Percentiles rank a stretch among this genome's conserved stretches.
phyloP scores from a whole-genome alignment of 306 rosid genomes.

The Parietaria judaica region DNA sequence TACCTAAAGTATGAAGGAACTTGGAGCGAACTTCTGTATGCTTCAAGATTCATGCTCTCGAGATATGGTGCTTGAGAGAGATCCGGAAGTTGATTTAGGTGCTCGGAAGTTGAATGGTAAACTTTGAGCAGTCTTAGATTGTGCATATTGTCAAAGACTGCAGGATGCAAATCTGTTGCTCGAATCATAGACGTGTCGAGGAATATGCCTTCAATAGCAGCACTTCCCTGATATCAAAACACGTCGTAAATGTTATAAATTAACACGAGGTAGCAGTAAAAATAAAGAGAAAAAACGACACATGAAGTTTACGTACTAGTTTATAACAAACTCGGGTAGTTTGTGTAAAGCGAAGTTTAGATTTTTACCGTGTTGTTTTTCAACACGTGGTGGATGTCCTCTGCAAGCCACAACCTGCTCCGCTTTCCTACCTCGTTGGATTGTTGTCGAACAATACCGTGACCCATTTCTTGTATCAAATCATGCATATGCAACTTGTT shows the following conservation, averaged over 20 bases:
- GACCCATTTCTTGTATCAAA: slow-evolving; percentile 35
- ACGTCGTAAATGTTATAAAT: not conserved
- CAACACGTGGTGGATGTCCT: slow-evolving; percentile 27
- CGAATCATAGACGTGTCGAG: not conserved
- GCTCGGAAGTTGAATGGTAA: not conserved
- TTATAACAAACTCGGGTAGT: no score
- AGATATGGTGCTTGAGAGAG: slow-evolving; percentile 13
- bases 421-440: slow-evolving; percentile 12
- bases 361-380: slow-evolving; percentile 11
- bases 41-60: not conserved
- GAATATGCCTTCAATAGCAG: slow-evolving; percentile 10
- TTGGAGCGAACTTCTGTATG: not conserved
- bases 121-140: slow-evolving; percentile 20
- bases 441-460: slow-evolving; percentile 22
- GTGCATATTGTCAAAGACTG: slow-evolving; percentile 18
- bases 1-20: slow-evolving; percentile 10
- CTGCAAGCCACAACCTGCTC: slow-evolving; percentile 18
- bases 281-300: no score
- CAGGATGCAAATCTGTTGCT: slow-evolving; percentile 6
- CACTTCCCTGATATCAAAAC: slow-evolving; percentile 5
- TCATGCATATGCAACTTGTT: slow-evolving; percentile 25
- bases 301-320: no score
- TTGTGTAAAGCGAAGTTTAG: not conserved
- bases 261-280: no score
- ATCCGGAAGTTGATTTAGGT: slow-evolving; percentile 20